Base-by-base conservation (phyloP, 106 monocot genomes). In the Alisma plantagoaquatica region DNA sequence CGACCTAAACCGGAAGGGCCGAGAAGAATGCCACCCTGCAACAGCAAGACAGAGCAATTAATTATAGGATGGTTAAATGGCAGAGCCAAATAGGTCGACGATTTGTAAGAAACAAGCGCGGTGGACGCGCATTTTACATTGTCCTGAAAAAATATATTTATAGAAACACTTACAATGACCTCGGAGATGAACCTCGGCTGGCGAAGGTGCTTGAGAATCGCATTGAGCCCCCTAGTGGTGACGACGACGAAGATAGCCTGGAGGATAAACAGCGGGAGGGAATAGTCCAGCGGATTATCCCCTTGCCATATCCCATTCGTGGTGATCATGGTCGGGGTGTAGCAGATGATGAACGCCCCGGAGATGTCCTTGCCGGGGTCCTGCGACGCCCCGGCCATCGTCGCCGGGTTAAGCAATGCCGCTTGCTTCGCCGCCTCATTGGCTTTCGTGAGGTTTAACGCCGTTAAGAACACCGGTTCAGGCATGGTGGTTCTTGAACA, bases 1-100 rank as follows among this genome's bases (percentile, higher is more conserved):
- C 32, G 53, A 2, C 84, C 79, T 32, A 84, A 8, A 3, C 72
- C 61, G 1, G 84, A 75, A 15, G 79, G 79, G 0, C 84, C 79
- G 23, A 84, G 10, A 1, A 84, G 7, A 2, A 84, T 41, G 3
- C 84, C 84, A 11, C 52, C 68, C 78, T 78, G 43, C 17, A 15
- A 57, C 6, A 23, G 47, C 28, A 16, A 30, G 9, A 5, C 18
- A 54, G 18, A 6, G n/a, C 22, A 23, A 47, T 47, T 18, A 10
- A 3, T 6, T 5, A 16, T 10, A 48, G 24, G 9, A 45, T 17
- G 20, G 46, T 46, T 17, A 46, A 46, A 50, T 31, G 26, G 55
- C 60, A 22, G 70, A 54, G 41, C 29, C 24, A 43, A 77, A 69
- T 12, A 72, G 70, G 28, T 46, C n/a, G n/a, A n/a, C n/a, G n/a